Conservation (phyloP, 1,284 basidiomycete genomes). For the Rugosomyces carneus region DNA sequence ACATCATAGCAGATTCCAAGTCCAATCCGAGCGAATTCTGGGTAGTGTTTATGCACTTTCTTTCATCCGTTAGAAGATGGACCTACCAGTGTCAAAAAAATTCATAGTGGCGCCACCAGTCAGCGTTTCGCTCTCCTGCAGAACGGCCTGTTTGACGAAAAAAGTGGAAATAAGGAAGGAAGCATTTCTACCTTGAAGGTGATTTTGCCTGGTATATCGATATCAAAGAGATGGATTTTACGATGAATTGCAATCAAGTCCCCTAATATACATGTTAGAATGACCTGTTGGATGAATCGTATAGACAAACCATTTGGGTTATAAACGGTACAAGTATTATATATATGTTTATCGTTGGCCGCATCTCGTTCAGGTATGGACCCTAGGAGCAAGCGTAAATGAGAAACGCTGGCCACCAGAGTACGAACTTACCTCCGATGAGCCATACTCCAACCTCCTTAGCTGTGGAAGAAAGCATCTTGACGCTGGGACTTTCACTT, state of each 20-base stretch:
- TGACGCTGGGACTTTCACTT: slow-evolving; percentile 73
- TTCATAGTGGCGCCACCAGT: slow-evolving; percentile 76
- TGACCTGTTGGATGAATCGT: background rate
- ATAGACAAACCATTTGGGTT: slow-evolving; percentile 64
- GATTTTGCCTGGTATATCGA: slow-evolving; percentile 96
- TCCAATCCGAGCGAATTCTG: slow-evolving; percentile 86
- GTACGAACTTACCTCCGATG: slow-evolving; percentile 69
- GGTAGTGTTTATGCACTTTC: background rate
- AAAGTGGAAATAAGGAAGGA: background rate
- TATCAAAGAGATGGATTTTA: slow-evolving; percentile 97
- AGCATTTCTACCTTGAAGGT: slow-evolving; percentile 78
- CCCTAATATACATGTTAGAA: slow-evolving; percentile 37
- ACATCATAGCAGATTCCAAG: slow-evolving; percentile 91
- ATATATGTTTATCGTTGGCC: slow-evolving; percentile 58
- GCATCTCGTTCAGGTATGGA: slow-evolving; percentile 83
- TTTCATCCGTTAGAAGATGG: background rate
- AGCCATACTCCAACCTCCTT: slow-evolving; percentile 83
- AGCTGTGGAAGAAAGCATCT: slow-evolving; percentile 78
- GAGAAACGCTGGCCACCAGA: background rate
- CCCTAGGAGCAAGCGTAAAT: slow-evolving; percentile 37
- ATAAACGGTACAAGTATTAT: slow-evolving; percentile 91
- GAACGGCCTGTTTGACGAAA: background rate
- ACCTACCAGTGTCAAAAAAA: slow-evolving; percentile 81
- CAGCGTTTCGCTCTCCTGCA: slow-evolving; percentile 93
- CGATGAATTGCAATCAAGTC: slow-evolving; percentile 85